Conservation (phyloP, 441 rosid species). For the Adansonia grandidieri region DNA sequence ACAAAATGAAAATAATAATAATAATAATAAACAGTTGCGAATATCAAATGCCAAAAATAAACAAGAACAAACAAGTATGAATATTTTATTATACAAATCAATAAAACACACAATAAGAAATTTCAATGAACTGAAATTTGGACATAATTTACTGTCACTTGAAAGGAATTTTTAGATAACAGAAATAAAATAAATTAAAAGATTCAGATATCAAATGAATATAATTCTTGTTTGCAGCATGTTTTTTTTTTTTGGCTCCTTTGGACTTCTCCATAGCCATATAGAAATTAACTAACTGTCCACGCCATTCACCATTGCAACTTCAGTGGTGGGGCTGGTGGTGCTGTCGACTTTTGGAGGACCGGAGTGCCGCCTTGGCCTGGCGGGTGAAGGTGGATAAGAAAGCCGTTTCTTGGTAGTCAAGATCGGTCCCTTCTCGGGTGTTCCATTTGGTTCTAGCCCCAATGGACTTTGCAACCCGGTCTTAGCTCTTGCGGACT, state of each 20-base stretch:
- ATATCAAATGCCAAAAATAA: no score
- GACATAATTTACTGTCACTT: no score
- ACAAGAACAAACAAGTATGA: no score
- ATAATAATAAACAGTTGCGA: no score
- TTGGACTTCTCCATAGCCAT: neutral
- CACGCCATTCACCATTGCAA: slow-evolving; percentile 43
- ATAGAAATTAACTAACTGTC: slow-evolving; percentile 25
- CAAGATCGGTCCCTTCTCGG: slow-evolving; percentile 35
- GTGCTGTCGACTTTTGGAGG: slow-evolving; percentile 65
- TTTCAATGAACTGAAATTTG: no score
- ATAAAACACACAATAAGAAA: no score
- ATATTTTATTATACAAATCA: no score
- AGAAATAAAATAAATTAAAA: neutral
- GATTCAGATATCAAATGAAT: slow-evolving; percentile 11
- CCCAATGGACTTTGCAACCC: slow-evolving; percentile 46
- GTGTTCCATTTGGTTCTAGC: slow-evolving; percentile 42
- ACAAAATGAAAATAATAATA: no score
- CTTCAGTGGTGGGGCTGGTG: slow-evolving; percentile 39
- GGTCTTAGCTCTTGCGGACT: slow-evolving; percentile 60
- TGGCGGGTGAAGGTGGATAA: slow-evolving; percentile 61
- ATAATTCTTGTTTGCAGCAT: neutral
- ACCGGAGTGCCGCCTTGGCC: slow-evolving; percentile 63
- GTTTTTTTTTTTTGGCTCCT: neutral
- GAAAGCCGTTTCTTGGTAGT: slow-evolving; percentile 67
- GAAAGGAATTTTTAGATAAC: no score